Percentiles rank a stretch among this genome's conserved stretches.
Conservation (phyloP, 345 rosid genomes). For the Aegle marmelos region DNA sequence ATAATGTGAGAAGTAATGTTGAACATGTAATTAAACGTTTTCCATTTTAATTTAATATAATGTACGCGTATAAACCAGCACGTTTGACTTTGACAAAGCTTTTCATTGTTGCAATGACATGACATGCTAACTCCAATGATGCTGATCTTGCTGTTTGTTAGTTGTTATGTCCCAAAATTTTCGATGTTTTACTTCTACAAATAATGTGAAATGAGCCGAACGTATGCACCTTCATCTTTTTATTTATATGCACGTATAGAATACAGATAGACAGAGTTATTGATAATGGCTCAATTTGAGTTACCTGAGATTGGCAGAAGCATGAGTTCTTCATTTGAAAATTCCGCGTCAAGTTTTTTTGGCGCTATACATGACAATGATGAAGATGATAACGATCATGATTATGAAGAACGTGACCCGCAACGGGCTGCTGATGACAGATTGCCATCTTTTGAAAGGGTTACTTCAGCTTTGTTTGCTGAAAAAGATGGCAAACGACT, state of each 20-base stretch:
- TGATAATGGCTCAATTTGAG: slow-evolving; percentile 34
- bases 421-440: slow-evolving; percentile 24
- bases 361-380: neutral
- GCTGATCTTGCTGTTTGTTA: too few species aligned
- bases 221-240: neutral
- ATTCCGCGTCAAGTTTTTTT: slow-evolving; percentile 19
- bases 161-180: too few species aligned
- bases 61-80: too few species aligned
- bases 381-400: neutral
- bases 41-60: too few species aligned
- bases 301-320: slow-evolving; percentile 41
- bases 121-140: too few species aligned
- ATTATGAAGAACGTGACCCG: slow-evolving; percentile 11
- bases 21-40: too few species aligned
- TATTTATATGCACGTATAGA: neutral
- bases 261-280: neutral
- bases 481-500: neutral
- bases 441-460: neutral
- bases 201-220: too few species aligned
- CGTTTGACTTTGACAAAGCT: too few species aligned
- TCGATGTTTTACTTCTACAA: too few species aligned
- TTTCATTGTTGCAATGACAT: too few species aligned
- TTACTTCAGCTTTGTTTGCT: neutral
- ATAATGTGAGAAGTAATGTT: too few species aligned
- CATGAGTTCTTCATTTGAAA: slow-evolving; percentile 37